These are phyloP conservation scores for Harringtonia aguacate DNA, from an alignment of 2,329 filamentous ascomycete species.

Conservation along the genomic window DNA sequence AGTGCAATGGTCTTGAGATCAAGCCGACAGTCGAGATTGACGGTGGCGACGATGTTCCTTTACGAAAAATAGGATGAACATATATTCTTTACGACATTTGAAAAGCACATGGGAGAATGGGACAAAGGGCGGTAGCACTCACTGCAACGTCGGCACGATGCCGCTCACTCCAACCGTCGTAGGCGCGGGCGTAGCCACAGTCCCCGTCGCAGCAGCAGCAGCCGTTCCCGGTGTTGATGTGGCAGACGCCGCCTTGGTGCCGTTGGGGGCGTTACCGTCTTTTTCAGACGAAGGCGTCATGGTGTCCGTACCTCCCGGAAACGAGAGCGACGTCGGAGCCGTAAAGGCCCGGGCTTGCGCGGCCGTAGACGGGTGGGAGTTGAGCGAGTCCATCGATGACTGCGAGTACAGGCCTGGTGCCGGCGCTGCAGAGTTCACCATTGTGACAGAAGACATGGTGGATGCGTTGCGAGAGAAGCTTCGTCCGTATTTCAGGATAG, in stretches of 20 bases:
- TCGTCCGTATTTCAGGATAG: neutral
- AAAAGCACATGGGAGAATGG: too few species aligned
- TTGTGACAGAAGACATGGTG: conserved; percentile 10
- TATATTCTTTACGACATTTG: conserved; percentile 10
- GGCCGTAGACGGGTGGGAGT: conserved; percentile 84
- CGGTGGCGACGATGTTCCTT: conserved; percentile 99
- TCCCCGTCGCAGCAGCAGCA: conserved; percentile 1
- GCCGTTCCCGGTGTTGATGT: conserved; percentile 10
- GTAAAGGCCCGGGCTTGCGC: conserved; percentile 94
- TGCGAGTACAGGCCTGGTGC: conserved; percentile 12
- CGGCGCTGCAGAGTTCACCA: conserved; percentile 9
- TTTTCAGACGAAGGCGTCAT: conserved; percentile 13
- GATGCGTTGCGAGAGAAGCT: neutral
- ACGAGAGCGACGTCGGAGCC: conserved; percentile 83
- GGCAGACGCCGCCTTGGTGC: conserved; percentile 8
- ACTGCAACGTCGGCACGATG: conserved; percentile 92
- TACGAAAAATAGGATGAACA: conserved; percentile 11
- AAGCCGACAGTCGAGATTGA: conserved; percentile 95
- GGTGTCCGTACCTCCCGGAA: conserved; percentile 47
- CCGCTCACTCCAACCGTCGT: conserved; percentile 78
- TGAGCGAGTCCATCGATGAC: conserved; percentile 68
- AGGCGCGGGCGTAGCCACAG: conserved; percentile 66
- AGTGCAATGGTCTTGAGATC: conserved; percentile 98
- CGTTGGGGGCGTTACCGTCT: conserved; percentile 12
- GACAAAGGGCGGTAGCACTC: conserved; percentile 51